These are phyloP conservation scores for Phytophthora constricta DNA, from an alignment of 352 stramenopile species.

Conservation along the genomic window DNA sequence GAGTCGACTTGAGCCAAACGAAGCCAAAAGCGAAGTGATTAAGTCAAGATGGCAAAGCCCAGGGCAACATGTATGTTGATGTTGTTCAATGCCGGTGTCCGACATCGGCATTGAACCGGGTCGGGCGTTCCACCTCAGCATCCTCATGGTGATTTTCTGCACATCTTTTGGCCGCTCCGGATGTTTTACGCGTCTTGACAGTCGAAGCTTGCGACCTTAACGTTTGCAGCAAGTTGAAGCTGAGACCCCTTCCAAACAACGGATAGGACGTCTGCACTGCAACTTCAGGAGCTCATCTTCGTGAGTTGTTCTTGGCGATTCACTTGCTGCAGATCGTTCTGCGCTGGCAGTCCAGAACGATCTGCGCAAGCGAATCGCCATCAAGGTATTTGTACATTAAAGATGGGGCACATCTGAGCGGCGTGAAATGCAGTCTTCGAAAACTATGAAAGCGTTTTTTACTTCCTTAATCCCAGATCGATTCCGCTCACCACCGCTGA, in stretches of 20 bases:
- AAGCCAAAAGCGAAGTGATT: neutral
- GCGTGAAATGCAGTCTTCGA: too few relatives aligned
- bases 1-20: neutral
- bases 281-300: neutral
- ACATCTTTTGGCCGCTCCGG: slow-evolving; percentile 2
- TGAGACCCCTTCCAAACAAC: neutral
- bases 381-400: neutral
- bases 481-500: too few relatives aligned
- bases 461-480: too few relatives aligned
- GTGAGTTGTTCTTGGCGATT: too few relatives aligned
- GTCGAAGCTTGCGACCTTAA: neutral
- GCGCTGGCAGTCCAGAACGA: neutral
- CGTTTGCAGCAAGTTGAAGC: neutral
- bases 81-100: neutral
- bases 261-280: neutral
- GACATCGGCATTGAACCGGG: neutral
- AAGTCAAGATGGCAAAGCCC: neutral
- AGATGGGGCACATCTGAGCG: neutral
- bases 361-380: neutral
- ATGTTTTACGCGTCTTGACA: neutral
- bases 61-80: neutral
- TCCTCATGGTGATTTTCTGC: neutral
- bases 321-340: neutral
- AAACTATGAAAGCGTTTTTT: too few relatives aligned
- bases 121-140: neutral